Percentiles rank a stretch among this genome's conserved stretches.
Conservation (phyloP, 805 yeast genomes). For the Yarrowia sp. region DNA sequence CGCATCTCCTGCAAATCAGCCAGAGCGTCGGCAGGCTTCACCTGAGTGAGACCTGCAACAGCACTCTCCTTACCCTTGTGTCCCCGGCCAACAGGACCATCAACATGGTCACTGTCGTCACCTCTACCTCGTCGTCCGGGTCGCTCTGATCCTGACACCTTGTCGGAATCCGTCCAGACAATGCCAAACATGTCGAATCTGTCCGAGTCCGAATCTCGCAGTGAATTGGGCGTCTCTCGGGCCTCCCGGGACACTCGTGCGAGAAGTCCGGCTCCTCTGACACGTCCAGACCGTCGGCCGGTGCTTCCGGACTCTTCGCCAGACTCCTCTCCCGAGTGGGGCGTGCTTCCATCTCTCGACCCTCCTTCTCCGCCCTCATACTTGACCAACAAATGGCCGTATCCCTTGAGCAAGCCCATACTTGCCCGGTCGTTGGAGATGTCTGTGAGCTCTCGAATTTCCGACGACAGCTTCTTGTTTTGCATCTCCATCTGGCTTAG, state of each 20-base stretch:
- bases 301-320: slow-evolving; percentile 14
- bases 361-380: not conserved
- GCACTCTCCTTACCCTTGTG: slow-evolving; percentile 15
- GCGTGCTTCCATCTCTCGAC: slow-evolving; percentile 2
- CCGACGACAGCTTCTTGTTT: slow-evolving; percentile 11
- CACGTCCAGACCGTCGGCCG: not conserved
- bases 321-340: slow-evolving; percentile 7
- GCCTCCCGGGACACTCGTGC: not conserved
- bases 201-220: slow-evolving; percentile 16
- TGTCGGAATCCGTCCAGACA: slow-evolving; percentile 8
- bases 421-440: slow-evolving; percentile 8
- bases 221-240: not conserved
- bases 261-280: not conserved
- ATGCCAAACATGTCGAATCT: slow-evolving; percentile 8
- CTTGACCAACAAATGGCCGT: not conserved
- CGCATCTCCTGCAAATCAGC: slow-evolving; percentile 2
- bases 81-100: not conserved
- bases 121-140: slow-evolving; percentile 10
- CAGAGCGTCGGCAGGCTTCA: not conserved
- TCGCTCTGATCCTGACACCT: not conserved
- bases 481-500: slow-evolving; percentile 3
- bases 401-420: not conserved
- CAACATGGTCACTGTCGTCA: not conserved
- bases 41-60: not conserved
- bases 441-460: not conserved